These are phyloP conservation scores for Termitomyces sp. DNA, from an alignment of 1,284 basidiomycete genomes.

Conservation along the genomic window DNA sequence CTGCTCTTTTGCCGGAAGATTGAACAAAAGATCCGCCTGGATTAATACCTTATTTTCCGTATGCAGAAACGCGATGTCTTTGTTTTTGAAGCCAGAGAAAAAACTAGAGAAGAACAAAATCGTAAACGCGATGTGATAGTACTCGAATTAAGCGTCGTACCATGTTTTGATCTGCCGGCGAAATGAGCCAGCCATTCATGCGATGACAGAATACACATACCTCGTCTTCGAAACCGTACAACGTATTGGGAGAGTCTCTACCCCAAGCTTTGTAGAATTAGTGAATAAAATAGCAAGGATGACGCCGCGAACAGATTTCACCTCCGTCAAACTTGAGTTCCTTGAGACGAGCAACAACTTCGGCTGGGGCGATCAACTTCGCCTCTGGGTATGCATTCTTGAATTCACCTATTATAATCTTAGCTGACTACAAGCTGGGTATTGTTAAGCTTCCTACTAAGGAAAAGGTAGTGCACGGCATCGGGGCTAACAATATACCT, in stretches of 20 bases:
- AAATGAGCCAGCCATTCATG: not conserved
- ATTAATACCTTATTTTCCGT: constrained; percentile 73
- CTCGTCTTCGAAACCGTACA: constrained; percentile 82
- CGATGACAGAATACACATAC: constrained; percentile 33
- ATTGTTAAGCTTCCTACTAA: constrained; percentile 36
- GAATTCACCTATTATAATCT: constrained; percentile 47
- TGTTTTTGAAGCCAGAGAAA: constrained; percentile 79
- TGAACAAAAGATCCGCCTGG: constrained; percentile 87
- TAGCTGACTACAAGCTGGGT: not conserved
- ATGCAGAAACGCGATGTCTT: constrained; percentile 90
- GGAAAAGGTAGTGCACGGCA: constrained; percentile 60
- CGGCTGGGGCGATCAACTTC: constrained; percentile 65
- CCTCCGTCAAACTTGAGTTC: constrained; percentile 54
- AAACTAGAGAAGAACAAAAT: constrained; percentile 42
- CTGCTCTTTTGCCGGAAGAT: constrained; percentile 85
- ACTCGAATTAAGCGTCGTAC: constrained; percentile 31
- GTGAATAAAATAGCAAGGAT: not conserved
- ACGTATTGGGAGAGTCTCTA: constrained; percentile 52
- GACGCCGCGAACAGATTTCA: constrained; percentile 25
- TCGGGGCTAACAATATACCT: constrained; percentile 69
- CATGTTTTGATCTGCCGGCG: constrained; percentile 56
- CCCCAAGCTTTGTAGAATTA: constrained; percentile 50
- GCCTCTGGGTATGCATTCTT: constrained; percentile 76
- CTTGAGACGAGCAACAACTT: constrained; percentile 42
- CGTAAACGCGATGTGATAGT: not conserved